A percentile compares a stretch with the other conserved stretches of the same genome.
phyloP scores from a whole-genome alignment of 2,329 filamentous ascomycete genomes.

The Aspergillus bombycis region DNA sequence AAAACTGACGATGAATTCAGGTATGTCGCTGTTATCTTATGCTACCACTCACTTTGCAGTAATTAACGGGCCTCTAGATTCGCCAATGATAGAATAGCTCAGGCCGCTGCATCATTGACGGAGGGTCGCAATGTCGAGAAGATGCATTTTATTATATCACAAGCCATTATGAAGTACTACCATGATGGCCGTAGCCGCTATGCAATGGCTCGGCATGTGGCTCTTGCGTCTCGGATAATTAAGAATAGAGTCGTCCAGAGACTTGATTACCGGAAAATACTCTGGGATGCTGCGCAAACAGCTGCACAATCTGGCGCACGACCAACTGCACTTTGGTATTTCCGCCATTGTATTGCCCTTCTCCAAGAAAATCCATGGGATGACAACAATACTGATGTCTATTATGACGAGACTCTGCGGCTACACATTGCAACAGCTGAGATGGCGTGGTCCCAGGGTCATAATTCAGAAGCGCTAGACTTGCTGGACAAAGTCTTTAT shows the following conservation, averaged over 20 bases:
- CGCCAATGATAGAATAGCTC: conserved; percentile 82
- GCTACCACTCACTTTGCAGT: background rate
- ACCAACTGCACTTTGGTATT: conserved; percentile 81
- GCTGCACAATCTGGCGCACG: conserved; percentile 82
- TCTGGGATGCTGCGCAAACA: conserved; percentile 77
- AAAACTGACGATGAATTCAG: conserved; percentile 83
- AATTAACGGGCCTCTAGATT: conserved; percentile 57
- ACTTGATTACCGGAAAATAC: conserved; percentile 70
- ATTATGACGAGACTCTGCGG: conserved; percentile 83
- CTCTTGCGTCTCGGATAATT: conserved; percentile 75
- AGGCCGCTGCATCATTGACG: conserved; percentile 70
- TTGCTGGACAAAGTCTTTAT: conserved; percentile 72
- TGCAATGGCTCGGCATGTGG: conserved; percentile 78
- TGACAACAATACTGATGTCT: conserved; percentile 69
- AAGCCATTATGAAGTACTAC: conserved; percentile 75
- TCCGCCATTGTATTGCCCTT: conserved; percentile 73
- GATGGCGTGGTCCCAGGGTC: conserved; percentile 77
- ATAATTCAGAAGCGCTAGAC: conserved; percentile 67
- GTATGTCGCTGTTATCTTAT: conserved; percentile 18
- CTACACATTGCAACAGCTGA: conserved; percentile 80
- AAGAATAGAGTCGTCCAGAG: conserved; percentile 64
- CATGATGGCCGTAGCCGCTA: conserved; percentile 68
- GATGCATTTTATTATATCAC: conserved; percentile 91
- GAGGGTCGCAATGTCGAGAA: conserved; percentile 68
- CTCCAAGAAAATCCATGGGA: conserved; percentile 80